Evolutionary conservation across 2,329 filamentous ascomycete genomes (phyloP), one percentile per base, ranked within the genome.

Genomic region (Fusarium bactridioides): DNA sequence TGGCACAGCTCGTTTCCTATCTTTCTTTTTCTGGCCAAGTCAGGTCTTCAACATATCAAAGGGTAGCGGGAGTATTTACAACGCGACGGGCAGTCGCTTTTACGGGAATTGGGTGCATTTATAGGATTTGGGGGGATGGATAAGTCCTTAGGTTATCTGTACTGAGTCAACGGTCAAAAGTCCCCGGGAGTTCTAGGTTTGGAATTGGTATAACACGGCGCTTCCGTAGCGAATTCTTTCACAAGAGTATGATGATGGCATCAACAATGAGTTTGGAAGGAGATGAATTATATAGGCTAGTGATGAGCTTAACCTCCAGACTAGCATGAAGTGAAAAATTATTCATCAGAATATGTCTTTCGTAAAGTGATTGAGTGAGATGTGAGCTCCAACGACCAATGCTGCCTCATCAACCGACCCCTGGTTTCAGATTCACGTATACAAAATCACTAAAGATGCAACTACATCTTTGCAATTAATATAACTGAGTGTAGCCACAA

Each of bases 61-160:
- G 10, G 47, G 38, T 61, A 72, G 71, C 60, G 64, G 71, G 71
- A 56, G 71, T 74, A 67, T 48, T 53, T 47, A 29, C 44, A 45
- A 33, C 10, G 48, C 23, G 64, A 31, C 40, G 21, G 27, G 27
- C 18, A 33, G 53, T 51, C 61, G 43, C 40, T 55, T 64, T 38
- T 54, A 33, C 25, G 25, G 41, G 25, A 64, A 29, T 45, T 18
- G 50, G 29, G 41, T 41, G 58, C 63, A 71, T 74, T 59, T 31
- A 61, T 61, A n/a, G 50, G 59, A 19, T 41, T 68, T 54, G 57
- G 44, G 18, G 54, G 31, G 37, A 55, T 19, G 55, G 44, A 56
- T 12, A 54, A 57, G 47, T 33, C 33, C 31, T 72, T 45, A 47
- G 56, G 61, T 53, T 37, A 40, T 61, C 55, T 50, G 38, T 58